Base-by-base conservation (phyloP, 176 grass and related monocot species). In the Rhipidocladum racemiflorum region DNA sequence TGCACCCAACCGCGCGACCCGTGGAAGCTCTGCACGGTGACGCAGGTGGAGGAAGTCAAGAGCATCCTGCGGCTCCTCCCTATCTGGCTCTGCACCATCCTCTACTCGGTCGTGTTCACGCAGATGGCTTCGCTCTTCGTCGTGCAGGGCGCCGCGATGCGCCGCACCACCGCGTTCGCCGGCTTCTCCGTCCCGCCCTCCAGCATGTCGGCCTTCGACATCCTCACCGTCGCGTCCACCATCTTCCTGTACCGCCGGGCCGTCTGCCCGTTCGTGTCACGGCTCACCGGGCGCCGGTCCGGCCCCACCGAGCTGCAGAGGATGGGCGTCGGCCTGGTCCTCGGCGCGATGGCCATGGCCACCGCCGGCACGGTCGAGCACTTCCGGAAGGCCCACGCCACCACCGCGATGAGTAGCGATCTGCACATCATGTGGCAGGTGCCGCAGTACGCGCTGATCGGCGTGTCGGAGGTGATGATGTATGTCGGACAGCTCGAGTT, bases 51-150 rank as follows among this genome's bases (percentile, higher is more conserved):
- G 86, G 94, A 97, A 86, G 79, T 95, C 29, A 95, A 95, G 65
- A 89, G 77, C 77, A 90, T 93, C 76, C 90, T 98, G 15, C 83
- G 92, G 44, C 86, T 98, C 11, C 88, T 98, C 44, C 95, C 92
- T 62, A 91, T 98, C 68, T 95, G 95, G 95, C 86, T 98, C 70
- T 93, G 88, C 84, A 98, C 95, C 86, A 98, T 98, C 92, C 86
- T 91, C 70, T 98, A 98, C 85, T 98, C 95, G 39, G 95, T 98
- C 18, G 88, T 98, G 2, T 98, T 98, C 90, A 98, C 95, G 2
- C 95, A 98, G 77, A 98, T 98, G 95, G 92, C 92, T 14, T 98
- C 95, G 59, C 86, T 98, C 20, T 98, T 98, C 68, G 95, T 98
- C 27, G 95, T 93, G 28, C 95, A 98, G 87, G 95, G 95, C 12